Percentiles rank a stretch among this genome's conserved stretches.
Conservation (phyloP, 2,329 filamentous ascomycete genomes). For the Iodosphaeria phyllophila region DNA sequence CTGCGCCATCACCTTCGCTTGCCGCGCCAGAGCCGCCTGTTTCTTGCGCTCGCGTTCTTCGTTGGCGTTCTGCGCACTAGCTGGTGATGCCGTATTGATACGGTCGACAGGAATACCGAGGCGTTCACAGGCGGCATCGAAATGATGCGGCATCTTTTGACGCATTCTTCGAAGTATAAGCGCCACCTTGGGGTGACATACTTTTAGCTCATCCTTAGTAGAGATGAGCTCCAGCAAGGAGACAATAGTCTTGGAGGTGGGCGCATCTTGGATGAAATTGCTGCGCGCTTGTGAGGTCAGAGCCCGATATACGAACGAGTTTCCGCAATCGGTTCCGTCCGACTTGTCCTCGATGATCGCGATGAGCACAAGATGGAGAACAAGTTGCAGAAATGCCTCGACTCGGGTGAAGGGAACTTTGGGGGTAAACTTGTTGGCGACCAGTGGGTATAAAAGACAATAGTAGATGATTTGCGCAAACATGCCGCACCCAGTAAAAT, state of each 20-base stretch:
- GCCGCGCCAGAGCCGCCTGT: slow-evolving; percentile 71
- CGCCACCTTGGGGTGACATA: slow-evolving; percentile 68
- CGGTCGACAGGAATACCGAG: slow-evolving; percentile 55
- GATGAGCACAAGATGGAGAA: slow-evolving; percentile 72
- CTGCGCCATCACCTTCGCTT: slow-evolving; percentile 90
- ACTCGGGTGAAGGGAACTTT: slow-evolving; percentile 64
- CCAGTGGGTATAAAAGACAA: slow-evolving; percentile 63
- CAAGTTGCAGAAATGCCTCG: slow-evolving; percentile 81
- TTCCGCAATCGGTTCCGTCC: slow-evolving; percentile 28
- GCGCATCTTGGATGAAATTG: slow-evolving; percentile 38
- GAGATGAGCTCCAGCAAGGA: slow-evolving; percentile 43
- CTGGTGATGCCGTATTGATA: slow-evolving; percentile 69
- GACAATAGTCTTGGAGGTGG: slow-evolving; percentile 41
- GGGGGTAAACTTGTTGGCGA: slow-evolving; percentile 48
- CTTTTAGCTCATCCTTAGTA: slow-evolving; percentile 55
- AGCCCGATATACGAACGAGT: slow-evolving; percentile 57
- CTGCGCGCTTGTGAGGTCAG: slow-evolving; percentile 44
- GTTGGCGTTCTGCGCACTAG: slow-evolving; percentile 40
- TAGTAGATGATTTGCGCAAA: slow-evolving; percentile 88
- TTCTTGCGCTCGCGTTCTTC: slow-evolving; percentile 73
- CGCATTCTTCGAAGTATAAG: slow-evolving; percentile 72
- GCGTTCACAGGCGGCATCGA: slow-evolving; percentile 46
- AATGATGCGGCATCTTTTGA: slow-evolving; percentile 59
- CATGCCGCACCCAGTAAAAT: slow-evolving; percentile 65
- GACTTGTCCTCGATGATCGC: slow-evolving; percentile 68